A percentile compares a stretch with the other conserved stretches of the same genome.
Conservation (phyloP, 2,329 filamentous ascomycete genomes). For the Alternaria infectoria region DNA sequence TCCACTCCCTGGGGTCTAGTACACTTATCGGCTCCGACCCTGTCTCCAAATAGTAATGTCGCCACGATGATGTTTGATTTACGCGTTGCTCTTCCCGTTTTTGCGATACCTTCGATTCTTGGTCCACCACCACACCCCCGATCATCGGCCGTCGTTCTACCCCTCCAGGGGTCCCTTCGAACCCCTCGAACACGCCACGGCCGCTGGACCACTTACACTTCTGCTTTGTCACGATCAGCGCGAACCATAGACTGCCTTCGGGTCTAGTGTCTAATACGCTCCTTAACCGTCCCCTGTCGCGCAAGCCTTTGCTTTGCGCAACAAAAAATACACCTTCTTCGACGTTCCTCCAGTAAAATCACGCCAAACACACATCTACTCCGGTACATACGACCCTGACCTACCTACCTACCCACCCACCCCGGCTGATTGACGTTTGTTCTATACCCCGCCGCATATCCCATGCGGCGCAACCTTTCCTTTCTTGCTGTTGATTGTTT, state of each 20-base stretch:
- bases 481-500: conserved; percentile 8
- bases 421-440: conserved; percentile 23
- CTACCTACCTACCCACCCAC: conserved; percentile 4
- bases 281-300: conserved; percentile 14
- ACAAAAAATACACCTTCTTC: conserved; percentile 20
- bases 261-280: conserved; percentile 38
- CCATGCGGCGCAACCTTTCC: conserved; percentile 10
- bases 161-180: neutral
- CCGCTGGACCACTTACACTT: neutral
- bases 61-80: conserved; percentile 41
- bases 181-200: neutral
- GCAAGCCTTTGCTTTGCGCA: conserved; percentile 5
- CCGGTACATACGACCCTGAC: conserved; percentile 6
- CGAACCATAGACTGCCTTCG: conserved; percentile 14
- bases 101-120: conserved; percentile 27
- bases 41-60: conserved; percentile 36
- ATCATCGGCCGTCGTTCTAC: conserved; percentile 19
- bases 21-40: conserved; percentile 38
- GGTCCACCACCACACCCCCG: conserved; percentile 17
- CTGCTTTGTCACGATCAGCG: conserved; percentile 8
- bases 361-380: neutral
- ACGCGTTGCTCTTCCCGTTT: conserved; percentile 28
- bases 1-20: conserved; percentile 37
- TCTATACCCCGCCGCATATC: conserved; percentile 32
- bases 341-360: conserved; percentile 8